Evolutionary conservation across 2,329 filamentous ascomycete genomes (phyloP).

Genomic region (Penicillium vulpinum): DNA sequence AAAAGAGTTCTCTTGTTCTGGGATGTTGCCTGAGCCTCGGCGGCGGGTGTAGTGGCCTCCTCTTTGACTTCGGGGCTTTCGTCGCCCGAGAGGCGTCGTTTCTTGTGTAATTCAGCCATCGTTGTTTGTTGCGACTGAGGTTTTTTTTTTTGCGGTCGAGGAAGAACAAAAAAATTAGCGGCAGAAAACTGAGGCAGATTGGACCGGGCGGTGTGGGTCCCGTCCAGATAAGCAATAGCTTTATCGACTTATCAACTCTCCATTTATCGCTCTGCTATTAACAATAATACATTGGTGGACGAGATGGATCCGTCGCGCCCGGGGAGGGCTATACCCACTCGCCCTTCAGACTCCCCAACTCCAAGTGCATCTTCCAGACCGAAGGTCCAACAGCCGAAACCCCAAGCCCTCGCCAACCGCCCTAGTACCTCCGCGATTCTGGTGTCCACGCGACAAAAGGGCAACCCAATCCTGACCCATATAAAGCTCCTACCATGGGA

Average conservation of each 20-base stretch:
- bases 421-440: constrained; percentile 74
- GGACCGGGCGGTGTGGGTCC: constrained; percentile 10
- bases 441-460: constrained; percentile 89
- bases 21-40: constrained; percentile 23
- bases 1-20: constrained; percentile 71
- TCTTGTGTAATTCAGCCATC: constrained; percentile 40
- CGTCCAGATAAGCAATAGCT: constrained; percentile 15
- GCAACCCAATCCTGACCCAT: constrained; percentile 85
- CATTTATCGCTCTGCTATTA: constrained; percentile 12
- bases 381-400: constrained; percentile 81
- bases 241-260: constrained; percentile 20
- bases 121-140: constrained; percentile 10
- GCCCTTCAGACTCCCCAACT: constrained; percentile 40
- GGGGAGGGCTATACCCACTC: constrained; percentile 20
- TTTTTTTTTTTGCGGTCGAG: constrained; percentile 17
- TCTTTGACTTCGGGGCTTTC: constrained; percentile 20
- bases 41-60: constrained; percentile 23
- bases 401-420: constrained; percentile 73
- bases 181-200: constrained; percentile 34
- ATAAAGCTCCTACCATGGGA: constrained; percentile 88
- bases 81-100: constrained; percentile 36
- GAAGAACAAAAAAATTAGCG: constrained; percentile 33
- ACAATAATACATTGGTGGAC: neutral
- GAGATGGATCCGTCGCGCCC: constrained; percentile 1
- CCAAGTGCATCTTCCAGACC: constrained; percentile 18